Base-by-base conservation (phyloP, 768 basidiomycete species). In the Grammothele lineata region DNA sequence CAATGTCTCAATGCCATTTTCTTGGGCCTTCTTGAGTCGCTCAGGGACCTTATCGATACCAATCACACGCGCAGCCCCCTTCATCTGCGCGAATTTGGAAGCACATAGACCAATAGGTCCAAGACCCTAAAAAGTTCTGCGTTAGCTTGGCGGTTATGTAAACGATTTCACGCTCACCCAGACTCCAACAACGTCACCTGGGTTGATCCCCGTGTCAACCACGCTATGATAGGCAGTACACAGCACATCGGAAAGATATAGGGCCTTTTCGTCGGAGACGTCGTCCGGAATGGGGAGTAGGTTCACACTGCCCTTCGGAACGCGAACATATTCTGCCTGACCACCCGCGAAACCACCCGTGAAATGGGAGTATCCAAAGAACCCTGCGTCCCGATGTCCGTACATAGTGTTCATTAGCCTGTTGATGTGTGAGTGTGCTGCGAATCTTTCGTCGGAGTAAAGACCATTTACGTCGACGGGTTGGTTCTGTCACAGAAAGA, bases 401-500 rank as follows among this genome's bases (percentile, higher is more conserved):
- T 81, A 85, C 75, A 85, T 74, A 14, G 69, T 67, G 34, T 78
- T 75, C 54, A 75, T 70, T 6, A 85, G 63, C 3, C 76, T 76
- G 43, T 18, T n/a, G n/a, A n/a, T 12, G 24, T 14, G 19, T 14
- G 12, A 47, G 26, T 21, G 12, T 3, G 26, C 5, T 26, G 35
- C 34, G 23, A 19, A 43, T 3, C 12, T 12, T 33, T 8, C 12
- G 17, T 11, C 17, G 32, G 17, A 12, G 35, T n/a, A n/a, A n/a
- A n/a, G n/a, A n/a, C n/a, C n/a, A 37, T 76, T 51, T 59, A 76
- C 74, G 74, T 72, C 3, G 81, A 81, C 40, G 75, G 72, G 64
- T 87, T 86, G 8, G 84, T 88, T n/a, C 70, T 64, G 47, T 87
- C 81, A 60, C 87, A 91, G 62, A 86, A 78, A 2, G 81, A 82